Percentiles rank a stretch among this genome's conserved stretches.
Conservation (phyloP, 1,284 basidiomycete genomes). For the Rhodotorula sp. region DNA sequence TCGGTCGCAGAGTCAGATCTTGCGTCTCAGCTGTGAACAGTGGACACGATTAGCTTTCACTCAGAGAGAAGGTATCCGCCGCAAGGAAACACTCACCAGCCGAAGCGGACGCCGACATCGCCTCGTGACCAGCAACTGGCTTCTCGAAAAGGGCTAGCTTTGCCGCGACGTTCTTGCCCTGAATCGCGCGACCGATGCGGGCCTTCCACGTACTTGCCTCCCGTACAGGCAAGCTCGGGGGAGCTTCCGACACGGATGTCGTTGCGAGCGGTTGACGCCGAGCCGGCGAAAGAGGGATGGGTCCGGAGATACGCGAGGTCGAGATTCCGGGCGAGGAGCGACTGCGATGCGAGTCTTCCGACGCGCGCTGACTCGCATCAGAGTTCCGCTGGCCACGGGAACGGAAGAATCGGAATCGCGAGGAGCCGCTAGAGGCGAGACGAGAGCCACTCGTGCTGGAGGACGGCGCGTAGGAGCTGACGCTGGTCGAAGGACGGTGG, state of each 20-base stretch:
- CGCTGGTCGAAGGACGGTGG: constrained; percentile 14
- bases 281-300: constrained; percentile 4
- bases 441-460: constrained; percentile 7
- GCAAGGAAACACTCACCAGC: background rate
- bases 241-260: background rate
- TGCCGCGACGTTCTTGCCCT: constrained; percentile 19
- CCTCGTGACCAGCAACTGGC: background rate
- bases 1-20: too few species aligned
- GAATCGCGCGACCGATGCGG: constrained; percentile 8
- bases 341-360: background rate
- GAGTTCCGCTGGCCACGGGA: constrained; percentile 12
- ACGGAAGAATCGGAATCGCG: constrained; percentile 24
- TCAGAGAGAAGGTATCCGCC: too few species aligned
- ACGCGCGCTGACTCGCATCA: background rate
- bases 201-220: constrained; percentile 8
- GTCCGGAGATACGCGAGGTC: constrained; percentile 16
- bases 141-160: constrained; percentile 13
- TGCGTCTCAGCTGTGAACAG: too few species aligned
- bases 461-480: constrained; percentile 22
- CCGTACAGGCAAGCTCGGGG: background rate
- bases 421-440: background rate
- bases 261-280: background rate
- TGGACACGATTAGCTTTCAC: too few species aligned
- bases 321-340: constrained; percentile 3
- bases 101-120: background rate